Base-by-base conservation (phyloP, 495 filamentous ascomycete species). In the Penicillium pancosmium region DNA sequence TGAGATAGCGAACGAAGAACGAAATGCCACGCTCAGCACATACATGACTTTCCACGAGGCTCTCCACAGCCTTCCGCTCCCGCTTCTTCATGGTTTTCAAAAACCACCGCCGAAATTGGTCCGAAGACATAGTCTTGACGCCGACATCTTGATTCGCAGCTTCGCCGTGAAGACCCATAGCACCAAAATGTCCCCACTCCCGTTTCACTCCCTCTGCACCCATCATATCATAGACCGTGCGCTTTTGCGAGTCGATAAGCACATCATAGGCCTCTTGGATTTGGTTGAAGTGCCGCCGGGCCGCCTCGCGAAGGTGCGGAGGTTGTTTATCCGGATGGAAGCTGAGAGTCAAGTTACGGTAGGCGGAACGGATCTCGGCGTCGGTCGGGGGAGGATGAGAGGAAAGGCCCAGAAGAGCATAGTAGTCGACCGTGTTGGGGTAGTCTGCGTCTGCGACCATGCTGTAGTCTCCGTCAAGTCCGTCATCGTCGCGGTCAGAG, bases 241-340 rank as follows among this genome's bases (percentile, higher is more conserved):
- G 74, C 57, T 84, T 80, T 25, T 79, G 73, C n/a, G 79, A 78
- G 56, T 86, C 78, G 19, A 78, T 74, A 6, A 87, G 72, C 2
- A 78, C 80, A 62, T 84, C 81, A 36, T 84, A 85, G 6, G 84
- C 84, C 5, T 74, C 71, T 19, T 78, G 73, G 41, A 84, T 80
- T 25, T 68, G 65, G 31, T 65, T 75, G 35, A 85, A 84, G 19
- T 85, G 78, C 18, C 56, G 69, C 31, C 74, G 69, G 8, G 84
- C 83, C 4, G 76, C 67, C 12, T 79, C 70, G 27, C 70, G 78
- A 34, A 78, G 66, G 34, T 80, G 69, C 16, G 75, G 53, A 2
- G 84, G 80, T 54, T 85, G 83, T 54, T 81, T 83, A 60, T 87
- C 84, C 11, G 84, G 81, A 54, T 85, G 81, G 50, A 87, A 84